Conservation (phyloP, 441 rosid genomes). For the Manihot esculenta region DNA sequence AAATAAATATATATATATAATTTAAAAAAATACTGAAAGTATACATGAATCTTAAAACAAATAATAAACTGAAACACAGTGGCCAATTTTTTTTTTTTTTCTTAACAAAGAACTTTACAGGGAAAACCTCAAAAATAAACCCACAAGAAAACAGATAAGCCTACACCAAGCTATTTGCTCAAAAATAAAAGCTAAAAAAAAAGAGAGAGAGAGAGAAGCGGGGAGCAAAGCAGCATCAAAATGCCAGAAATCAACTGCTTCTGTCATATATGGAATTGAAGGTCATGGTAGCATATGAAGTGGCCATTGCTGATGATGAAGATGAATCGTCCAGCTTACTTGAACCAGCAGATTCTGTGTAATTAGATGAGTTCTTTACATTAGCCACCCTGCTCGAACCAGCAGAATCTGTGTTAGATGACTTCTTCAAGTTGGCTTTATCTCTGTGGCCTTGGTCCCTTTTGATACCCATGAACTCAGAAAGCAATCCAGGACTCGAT, state of each 20-base stretch:
- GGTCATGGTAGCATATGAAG: conserved; percentile 55
- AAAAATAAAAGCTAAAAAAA: not conserved
- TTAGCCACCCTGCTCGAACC: no score
- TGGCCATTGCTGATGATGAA: conserved; percentile 25
- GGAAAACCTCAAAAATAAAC: not conserved
- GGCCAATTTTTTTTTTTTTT: not conserved
- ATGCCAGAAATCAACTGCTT: conserved; percentile 25
- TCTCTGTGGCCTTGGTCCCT: conserved; percentile 15
- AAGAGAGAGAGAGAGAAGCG: not conserved
- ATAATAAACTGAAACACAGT: not conserved
- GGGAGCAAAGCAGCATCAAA: not conserved
- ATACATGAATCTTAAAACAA: no score
- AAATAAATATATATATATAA: no score
- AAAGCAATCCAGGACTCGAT: conserved; percentile 49
- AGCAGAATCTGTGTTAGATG: no score
- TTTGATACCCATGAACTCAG: conserved; percentile 40
- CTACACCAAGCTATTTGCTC: not conserved
- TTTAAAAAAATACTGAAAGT: no score
- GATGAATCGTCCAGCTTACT: conserved; percentile 24
- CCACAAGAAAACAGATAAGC: not conserved
- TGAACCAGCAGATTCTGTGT: conserved; percentile 14
- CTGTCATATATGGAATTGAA: conserved; percentile 56
- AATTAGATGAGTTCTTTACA: conserved; percentile 12
- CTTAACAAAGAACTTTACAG: not conserved
- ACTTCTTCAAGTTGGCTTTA: not conserved